phyloP scores from a whole-genome alignment of 192 early-diverging fungal species.

The Helicostylum pulchrum region DNA sequence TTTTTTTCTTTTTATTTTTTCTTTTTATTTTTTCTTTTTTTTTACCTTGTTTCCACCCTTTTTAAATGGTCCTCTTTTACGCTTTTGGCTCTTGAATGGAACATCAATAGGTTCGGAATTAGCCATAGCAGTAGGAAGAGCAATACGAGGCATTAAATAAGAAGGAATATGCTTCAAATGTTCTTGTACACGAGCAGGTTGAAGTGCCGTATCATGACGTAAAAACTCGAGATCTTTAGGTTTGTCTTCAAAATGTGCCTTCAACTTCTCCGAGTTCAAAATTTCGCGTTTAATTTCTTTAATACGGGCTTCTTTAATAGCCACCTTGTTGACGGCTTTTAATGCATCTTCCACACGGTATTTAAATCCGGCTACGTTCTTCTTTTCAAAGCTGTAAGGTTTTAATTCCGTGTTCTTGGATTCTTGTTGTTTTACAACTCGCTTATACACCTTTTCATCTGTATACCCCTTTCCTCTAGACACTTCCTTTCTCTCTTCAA shows the following conservation, averaged over 20 bases:
- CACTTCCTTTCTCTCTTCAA: conserved; percentile 29
- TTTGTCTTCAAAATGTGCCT: conserved; percentile 96
- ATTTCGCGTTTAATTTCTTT: conserved; percentile 96
- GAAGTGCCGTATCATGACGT: conserved; percentile 87
- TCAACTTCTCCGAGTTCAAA: conserved; percentile 91
- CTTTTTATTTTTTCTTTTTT: not conserved
- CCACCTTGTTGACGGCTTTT: conserved; percentile 64
- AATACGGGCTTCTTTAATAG: conserved; percentile 87
- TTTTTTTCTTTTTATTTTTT: too few species aligned
- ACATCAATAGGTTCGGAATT: conserved; percentile 1
- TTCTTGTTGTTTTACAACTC: conserved; percentile 70
- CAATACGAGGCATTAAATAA: conserved; percentile 87
- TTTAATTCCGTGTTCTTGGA: conserved; percentile 50
- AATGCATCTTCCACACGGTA: conserved; percentile 90
- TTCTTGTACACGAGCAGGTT: conserved; percentile 74
- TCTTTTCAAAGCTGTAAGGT: conserved; percentile 87
- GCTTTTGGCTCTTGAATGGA: conserved; percentile 18
- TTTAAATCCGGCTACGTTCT: conserved; percentile 84
- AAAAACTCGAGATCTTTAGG: conserved; percentile 89
- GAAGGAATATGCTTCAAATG: conserved; percentile 94
- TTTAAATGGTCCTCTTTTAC: not conserved
- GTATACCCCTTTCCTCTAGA: conserved; percentile 33
- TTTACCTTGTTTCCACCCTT: not conserved
- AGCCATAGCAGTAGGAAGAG: conserved; percentile 30
- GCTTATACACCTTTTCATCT: conserved; percentile 70